A percentile compares a stretch with the other conserved stretches of the same genome.
phyloP scores from a whole-genome alignment of 805 yeast species.

The Lipomyces orientalis region DNA sequence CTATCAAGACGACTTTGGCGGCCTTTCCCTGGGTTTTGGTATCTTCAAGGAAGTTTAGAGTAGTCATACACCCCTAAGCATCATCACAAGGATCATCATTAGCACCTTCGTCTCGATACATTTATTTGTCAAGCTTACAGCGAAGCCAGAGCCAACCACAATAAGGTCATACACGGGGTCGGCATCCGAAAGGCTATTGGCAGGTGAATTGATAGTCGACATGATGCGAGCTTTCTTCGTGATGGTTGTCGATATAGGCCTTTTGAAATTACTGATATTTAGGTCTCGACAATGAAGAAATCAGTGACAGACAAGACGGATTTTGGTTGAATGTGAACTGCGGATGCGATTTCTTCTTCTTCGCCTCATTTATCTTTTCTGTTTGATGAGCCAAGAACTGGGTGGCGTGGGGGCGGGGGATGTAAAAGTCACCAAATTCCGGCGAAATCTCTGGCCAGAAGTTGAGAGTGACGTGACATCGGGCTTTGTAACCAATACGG shows the following conservation, averaged over 20 bases:
- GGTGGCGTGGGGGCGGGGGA: conserved; percentile 9
- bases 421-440: conserved; percentile 7
- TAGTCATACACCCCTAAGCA: conserved; percentile 9
- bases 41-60: conserved; percentile 3
- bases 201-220: conserved; percentile 7
- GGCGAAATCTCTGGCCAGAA: conserved; percentile 8
- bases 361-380: conserved; percentile 2
- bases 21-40: background rate
- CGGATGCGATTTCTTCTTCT: conserved; percentile 6
- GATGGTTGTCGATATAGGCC: conserved; percentile 7
- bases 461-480: conserved; percentile 6
- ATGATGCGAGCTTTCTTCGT: conserved; percentile 7
- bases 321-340: conserved; percentile 5
- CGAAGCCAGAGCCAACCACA: conserved; percentile 13
- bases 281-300: conserved; percentile 6
- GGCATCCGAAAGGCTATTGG: conserved; percentile 9
- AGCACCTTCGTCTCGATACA: conserved; percentile 9
- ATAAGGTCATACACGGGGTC: conserved; percentile 7
- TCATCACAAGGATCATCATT: conserved; percentile 2
- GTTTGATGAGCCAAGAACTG: conserved; percentile 7
- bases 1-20: conserved; percentile 3
- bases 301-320: conserved; percentile 6
- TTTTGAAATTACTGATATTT: conserved; percentile 3
- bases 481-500: conserved; percentile 6
- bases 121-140: conserved; percentile 6